These are phyloP conservation scores for Hypoxylon sp. DNA, from an alignment of 2,329 filamentous ascomycete genomes.

Conservation along the genomic window DNA sequence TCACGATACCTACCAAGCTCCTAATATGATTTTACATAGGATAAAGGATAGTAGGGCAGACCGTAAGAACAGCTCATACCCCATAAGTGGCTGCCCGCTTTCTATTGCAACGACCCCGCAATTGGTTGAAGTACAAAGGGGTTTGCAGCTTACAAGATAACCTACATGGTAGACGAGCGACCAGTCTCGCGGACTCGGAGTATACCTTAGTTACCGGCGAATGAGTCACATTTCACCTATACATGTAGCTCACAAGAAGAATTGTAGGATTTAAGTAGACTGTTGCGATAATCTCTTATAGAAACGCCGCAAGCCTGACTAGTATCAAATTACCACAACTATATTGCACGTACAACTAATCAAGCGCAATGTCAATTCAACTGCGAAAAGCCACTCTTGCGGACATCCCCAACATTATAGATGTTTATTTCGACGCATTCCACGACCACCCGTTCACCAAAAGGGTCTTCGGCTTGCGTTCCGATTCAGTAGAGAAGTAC, in stretches of 20 bases:
- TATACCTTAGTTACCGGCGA: background rate
- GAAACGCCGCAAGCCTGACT: no score
- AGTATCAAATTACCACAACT: no score
- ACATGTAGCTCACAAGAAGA: no score
- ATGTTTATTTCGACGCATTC: constrained; percentile 43
- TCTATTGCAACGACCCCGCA: background rate
- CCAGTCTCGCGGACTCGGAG: background rate
- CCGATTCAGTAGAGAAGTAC: constrained; percentile 17
- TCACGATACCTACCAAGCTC: background rate
- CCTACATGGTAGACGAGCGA: no score
- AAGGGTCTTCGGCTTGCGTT: constrained; percentile 22
- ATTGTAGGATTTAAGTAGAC: no score
- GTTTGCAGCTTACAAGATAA: no score
- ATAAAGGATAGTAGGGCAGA: no score
- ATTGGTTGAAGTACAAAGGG: background rate
- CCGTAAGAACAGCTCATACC: no score
- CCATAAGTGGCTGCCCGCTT: no score
- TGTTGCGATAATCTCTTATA: no score
- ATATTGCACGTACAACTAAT: background rate
- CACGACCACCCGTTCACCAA: constrained; percentile 31
- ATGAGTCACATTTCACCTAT: constrained; percentile 17
- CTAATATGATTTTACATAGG: no score
- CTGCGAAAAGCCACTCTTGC: constrained; percentile 30
- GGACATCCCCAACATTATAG: constrained; percentile 37
- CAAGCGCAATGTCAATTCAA: constrained; percentile 37